These are phyloP conservation scores for Rhodomyrtus psidioides DNA, from an alignment of 441 rosid genomes.

Conservation along the genomic window DNA sequence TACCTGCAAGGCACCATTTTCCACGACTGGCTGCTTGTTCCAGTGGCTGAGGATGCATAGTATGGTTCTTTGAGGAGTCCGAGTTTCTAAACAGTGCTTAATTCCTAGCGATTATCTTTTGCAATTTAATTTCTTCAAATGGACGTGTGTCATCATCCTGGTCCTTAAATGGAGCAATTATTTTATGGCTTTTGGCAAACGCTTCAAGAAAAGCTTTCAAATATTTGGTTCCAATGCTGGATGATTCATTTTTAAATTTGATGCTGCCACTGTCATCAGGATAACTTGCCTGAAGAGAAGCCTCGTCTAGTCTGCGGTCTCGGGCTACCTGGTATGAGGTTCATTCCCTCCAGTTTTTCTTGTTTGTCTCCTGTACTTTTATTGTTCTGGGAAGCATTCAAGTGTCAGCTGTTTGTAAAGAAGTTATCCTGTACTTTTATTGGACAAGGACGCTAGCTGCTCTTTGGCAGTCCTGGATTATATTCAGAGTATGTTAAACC, in stretches of 20 bases:
- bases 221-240: background rate
- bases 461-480: background rate
- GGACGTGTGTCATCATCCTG: background rate
- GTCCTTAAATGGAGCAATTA: background rate
- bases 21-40: background rate
- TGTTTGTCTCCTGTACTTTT: background rate
- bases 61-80: background rate
- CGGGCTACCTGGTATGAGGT: constrained; percentile 53
- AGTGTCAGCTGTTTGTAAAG: background rate
- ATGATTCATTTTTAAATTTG: background rate
- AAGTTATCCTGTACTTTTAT: background rate
- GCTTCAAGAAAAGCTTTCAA: background rate
- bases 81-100: background rate
- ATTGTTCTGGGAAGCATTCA: background rate
- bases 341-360: background rate
- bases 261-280: constrained; percentile 24
- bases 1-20: background rate
- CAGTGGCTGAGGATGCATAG: background rate
- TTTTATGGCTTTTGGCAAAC: background rate
- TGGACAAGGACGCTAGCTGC: background rate
- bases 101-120: background rate
- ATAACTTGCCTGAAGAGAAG: constrained; percentile 42
- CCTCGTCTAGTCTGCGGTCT: constrained; percentile 60
- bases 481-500: background rate
- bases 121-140: background rate